Evolutionary conservation across 352 stramenopile species (phyloP), one percentile per base, ranked within the genome.

Genomic region (Phytophthora quininea): DNA sequence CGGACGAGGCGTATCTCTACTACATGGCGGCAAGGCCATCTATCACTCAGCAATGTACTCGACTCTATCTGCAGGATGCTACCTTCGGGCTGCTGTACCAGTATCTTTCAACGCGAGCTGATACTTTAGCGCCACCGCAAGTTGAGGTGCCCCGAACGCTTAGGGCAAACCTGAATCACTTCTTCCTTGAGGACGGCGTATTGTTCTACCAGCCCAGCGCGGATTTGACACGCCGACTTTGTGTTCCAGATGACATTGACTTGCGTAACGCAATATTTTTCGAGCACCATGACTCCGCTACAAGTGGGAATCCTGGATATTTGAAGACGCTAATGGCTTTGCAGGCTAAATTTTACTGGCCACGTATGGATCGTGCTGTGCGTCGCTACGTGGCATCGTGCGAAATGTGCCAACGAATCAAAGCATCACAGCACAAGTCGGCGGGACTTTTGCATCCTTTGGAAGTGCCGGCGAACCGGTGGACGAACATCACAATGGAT

Each of bases 401-500:
- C 29, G 53, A 58, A 19, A 0, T 58, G 3, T 58, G 53, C 27
- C 35, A 51, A 32, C 24, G 53, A 11, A 58, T 50, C 19, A 50
- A 58, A 29, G 37, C 37, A 4, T 49, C 37, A 31, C 53, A 50
- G 10, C 24, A 30, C 9, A 50, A 50, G 7, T 10, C 38, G 2
- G 53, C 53, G 0, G 53, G 53, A 29, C 27, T 58, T 1, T 5
- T 58, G 6, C 53, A 58, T 50, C 53, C 53, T 2, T 32, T 58
- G 0, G 53, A 58, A 10, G 15, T 29, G 2, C 53, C 37, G 1
- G 4, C 8, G 37, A 58, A 58, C 14, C 53, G 53, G 3, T 50
- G 53, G 37, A 24, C 30, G 1, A 24, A 58, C 10, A 50, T 58
- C 2, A 46, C 19, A 0, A 58, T 50, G 53, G 53, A 58, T 43